phyloP scores from a whole-genome alignment of 2,329 filamentous ascomycete species.

The Cladophialophora immunda region DNA sequence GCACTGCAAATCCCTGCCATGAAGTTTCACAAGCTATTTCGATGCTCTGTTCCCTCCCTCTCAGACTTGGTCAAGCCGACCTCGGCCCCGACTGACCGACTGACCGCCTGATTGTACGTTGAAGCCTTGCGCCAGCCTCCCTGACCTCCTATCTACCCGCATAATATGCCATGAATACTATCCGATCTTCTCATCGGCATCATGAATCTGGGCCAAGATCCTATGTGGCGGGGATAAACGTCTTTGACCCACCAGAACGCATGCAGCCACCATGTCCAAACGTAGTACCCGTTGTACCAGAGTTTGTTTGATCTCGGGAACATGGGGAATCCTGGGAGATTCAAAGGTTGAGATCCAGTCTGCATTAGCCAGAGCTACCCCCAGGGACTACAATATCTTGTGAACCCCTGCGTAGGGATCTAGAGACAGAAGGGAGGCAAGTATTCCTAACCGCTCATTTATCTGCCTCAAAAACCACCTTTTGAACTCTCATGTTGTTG shows the following conservation, averaged over 20 bases:
- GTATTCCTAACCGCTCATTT: constrained; percentile 42
- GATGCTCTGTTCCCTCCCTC: neutral
- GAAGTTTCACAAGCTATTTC: neutral
- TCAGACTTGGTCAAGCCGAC: neutral
- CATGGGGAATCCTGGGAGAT: constrained; percentile 10
- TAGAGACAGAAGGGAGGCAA: neutral
- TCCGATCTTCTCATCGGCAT: neutral
- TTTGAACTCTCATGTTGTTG: constrained; percentile 76
- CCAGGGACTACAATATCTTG: neutral
- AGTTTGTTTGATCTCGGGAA: neutral
- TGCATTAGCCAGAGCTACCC: constrained; percentile 12
- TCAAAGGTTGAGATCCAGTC: constrained; percentile 19
- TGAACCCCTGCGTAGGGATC: neutral
- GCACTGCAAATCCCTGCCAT: neutral
- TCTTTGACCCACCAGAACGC: neutral
- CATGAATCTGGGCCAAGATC: neutral
- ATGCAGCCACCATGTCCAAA: constrained; percentile 19
- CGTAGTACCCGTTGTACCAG: neutral
- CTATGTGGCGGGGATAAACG: neutral
- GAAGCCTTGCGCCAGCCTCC: neutral
- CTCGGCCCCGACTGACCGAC: neutral
- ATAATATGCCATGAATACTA: neutral
- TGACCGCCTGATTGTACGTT: neutral
- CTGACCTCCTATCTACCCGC: neutral
- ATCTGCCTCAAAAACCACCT: constrained; percentile 71